A percentile compares a stretch with the other conserved stretches of the same genome.
Evolutionary conservation across 2,329 filamentous ascomycete genomes (phyloP).

Genomic region (Torrubiellomyces zombiae): DNA sequence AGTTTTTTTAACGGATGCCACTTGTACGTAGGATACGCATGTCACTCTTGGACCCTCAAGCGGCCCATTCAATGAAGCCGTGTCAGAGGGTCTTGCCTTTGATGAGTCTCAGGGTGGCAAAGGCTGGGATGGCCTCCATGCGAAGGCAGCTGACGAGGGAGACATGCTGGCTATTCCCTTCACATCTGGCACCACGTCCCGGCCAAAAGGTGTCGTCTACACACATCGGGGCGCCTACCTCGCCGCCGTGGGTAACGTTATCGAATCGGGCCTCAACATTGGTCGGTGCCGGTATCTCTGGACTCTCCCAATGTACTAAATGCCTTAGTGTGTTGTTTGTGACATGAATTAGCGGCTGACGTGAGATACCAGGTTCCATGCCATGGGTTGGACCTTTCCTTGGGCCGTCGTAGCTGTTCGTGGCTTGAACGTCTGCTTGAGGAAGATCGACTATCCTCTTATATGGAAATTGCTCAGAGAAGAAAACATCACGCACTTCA

Average conservation of each 20-base stretch:
- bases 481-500: conserved; percentile 85
- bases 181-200: conserved; percentile 82
- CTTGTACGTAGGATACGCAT: conserved; percentile 65
- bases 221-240: conserved; percentile 81
- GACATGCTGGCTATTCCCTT: conserved; percentile 76
- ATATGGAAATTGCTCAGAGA: conserved; percentile 83
- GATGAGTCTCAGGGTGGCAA: conserved; percentile 48
- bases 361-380: conserved; percentile 37
- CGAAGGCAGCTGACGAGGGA: conserved; percentile 59
- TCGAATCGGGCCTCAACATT: conserved; percentile 72
- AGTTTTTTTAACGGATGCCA: too few species aligned
- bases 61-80: conserved; percentile 69
- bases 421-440: conserved; percentile 86
- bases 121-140: conserved; percentile 64
- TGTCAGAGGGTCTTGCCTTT: conserved; percentile 61
- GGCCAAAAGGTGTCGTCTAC: conserved; percentile 84
- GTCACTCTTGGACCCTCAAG: conserved; percentile 53
- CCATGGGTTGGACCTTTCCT: conserved; percentile 70
- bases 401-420: conserved; percentile 87
- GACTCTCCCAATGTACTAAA: conserved; percentile 70
- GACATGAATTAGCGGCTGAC: neutral
- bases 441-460: conserved; percentile 86
- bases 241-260: conserved; percentile 66
- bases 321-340: conserved; percentile 20
- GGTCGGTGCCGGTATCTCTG: conserved; percentile 71